phyloP scores from a whole-genome alignment of 1,284 basidiomycete species.

The Trichosporon ovoides region DNA sequence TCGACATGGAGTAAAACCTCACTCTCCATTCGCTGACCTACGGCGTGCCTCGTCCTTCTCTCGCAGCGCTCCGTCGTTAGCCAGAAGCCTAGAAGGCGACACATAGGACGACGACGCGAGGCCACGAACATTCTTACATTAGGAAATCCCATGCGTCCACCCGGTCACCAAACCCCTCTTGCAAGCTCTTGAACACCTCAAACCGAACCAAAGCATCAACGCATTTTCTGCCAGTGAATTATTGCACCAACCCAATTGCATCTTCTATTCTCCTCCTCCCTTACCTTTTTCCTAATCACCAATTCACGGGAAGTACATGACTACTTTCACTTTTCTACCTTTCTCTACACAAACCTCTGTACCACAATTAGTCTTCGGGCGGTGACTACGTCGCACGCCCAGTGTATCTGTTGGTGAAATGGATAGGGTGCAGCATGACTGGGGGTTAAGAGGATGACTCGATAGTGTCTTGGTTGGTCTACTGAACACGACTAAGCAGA shows the following conservation, averaged over 20 bases:
- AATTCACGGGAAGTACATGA: neutral
- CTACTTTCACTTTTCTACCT: neutral
- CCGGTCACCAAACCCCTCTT: neutral
- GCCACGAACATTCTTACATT: too few relatives aligned
- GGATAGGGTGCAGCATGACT: constrained; percentile 1
- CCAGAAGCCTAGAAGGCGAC: too few relatives aligned
- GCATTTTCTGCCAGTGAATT: neutral
- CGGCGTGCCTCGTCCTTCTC: neutral
- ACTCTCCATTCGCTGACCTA: too few relatives aligned
- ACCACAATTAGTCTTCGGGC: neutral
- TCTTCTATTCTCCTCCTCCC: neutral
- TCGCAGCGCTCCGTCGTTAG: neutral
- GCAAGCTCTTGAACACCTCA: too few relatives aligned
- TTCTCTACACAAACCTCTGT: neutral
- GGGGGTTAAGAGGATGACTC: too few relatives aligned
- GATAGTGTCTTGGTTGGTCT: too few relatives aligned
- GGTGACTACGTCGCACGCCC: neutral
- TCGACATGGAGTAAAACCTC: constrained; percentile 44
- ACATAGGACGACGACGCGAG: too few relatives aligned
- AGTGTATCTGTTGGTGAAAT: constrained; percentile 7
- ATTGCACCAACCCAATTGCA: neutral
- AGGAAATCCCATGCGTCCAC: too few relatives aligned
- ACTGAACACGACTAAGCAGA: too few relatives aligned
- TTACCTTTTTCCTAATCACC: neutral
- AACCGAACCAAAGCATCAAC: constrained; percentile 1